Evolutionary conservation across 2,329 filamentous ascomycete genomes (phyloP).

Genomic region (Phaeosphaeriaceae sp.): DNA sequence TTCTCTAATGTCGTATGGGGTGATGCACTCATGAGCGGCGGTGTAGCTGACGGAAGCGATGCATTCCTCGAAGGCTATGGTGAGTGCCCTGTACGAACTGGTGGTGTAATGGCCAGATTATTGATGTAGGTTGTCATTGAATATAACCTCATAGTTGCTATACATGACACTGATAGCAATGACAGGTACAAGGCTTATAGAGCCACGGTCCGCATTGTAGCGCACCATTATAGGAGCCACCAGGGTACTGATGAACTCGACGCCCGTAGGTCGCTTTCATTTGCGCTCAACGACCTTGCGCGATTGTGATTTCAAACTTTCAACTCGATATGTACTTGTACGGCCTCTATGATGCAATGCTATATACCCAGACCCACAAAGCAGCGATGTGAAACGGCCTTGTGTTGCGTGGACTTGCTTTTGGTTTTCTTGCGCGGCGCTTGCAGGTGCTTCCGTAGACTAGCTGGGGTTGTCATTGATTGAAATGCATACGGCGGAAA

Average conservation of each 20-base stretch:
- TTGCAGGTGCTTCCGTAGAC: neutral
- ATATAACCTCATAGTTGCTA: too few species aligned
- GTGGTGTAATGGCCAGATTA: conserved; percentile 44
- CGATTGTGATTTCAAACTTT: conserved; percentile 21
- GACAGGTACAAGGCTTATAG: conserved; percentile 55
- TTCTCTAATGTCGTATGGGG: conserved; percentile 63
- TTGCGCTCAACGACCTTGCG: conserved; percentile 47
- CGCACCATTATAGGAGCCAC: conserved; percentile 53
- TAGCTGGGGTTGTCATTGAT: neutral
- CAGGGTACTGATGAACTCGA: conserved; percentile 50
- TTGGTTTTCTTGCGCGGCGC: neutral
- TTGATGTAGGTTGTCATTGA: conserved; percentile 47
- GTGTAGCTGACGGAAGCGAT: conserved; percentile 46
- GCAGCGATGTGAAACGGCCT: neutral
- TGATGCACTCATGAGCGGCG: conserved; percentile 61
- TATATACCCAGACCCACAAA: conserved; percentile 2
- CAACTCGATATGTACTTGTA: neutral
- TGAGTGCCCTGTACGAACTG: conserved; percentile 39
- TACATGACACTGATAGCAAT: conserved; percentile 8
- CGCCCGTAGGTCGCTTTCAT: conserved; percentile 50
- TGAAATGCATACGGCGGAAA: neutral
- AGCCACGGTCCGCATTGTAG: conserved; percentile 50
- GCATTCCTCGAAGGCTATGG: conserved; percentile 54
- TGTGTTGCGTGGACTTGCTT: neutral
- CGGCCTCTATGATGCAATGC: neutral